phyloP scores from a whole-genome alignment of 192 early-diverging fungal species.

The Geranomyces michiganensis region DNA sequence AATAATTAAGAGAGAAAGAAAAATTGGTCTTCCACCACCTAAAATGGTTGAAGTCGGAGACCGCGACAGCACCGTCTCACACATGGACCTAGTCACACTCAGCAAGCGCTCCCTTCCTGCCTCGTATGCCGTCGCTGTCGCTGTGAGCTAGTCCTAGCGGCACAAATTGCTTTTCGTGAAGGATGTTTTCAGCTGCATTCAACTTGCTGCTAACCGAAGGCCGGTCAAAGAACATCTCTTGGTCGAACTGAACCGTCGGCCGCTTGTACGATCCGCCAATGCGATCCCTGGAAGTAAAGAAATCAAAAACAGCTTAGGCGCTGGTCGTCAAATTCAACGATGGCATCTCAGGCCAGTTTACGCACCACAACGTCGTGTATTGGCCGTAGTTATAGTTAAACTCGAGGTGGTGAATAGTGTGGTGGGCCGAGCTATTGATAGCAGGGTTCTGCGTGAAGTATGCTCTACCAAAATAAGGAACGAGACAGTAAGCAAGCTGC shows the following conservation, averaged over 20 bases:
- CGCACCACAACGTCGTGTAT: slow-evolving; percentile 96
- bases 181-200: neutral
- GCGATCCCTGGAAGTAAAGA: slow-evolving; percentile 43
- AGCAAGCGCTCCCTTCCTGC: neutral
- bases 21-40: too few species aligned
- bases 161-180: slow-evolving; percentile 3
- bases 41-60: too few species aligned
- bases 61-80: too few species aligned
- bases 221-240: slow-evolving; percentile 60
- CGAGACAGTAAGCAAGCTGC: too few species aligned
- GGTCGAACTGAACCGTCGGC: slow-evolving; percentile 48
- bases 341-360: too few species aligned
- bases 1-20: too few species aligned
- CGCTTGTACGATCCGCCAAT: slow-evolving; percentile 56
- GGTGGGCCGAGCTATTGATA: slow-evolving; percentile 92
- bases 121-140: neutral
- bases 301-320: neutral
- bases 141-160: neutral
- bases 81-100: neutral
- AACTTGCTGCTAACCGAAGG: neutral
- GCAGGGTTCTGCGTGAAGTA: slow-evolving; percentile 69
- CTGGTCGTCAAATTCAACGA: too few species aligned
- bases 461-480: too few species aligned
- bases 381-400: slow-evolving; percentile 99
- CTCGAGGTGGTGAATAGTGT: slow-evolving; percentile 96